Percentiles rank a stretch among this genome's conserved stretches.
These are phyloP conservation scores for Neocatenulostroma microsporum DNA, from an alignment of 2,329 filamentous ascomycete genomes.

Conservation along the genomic window DNA sequence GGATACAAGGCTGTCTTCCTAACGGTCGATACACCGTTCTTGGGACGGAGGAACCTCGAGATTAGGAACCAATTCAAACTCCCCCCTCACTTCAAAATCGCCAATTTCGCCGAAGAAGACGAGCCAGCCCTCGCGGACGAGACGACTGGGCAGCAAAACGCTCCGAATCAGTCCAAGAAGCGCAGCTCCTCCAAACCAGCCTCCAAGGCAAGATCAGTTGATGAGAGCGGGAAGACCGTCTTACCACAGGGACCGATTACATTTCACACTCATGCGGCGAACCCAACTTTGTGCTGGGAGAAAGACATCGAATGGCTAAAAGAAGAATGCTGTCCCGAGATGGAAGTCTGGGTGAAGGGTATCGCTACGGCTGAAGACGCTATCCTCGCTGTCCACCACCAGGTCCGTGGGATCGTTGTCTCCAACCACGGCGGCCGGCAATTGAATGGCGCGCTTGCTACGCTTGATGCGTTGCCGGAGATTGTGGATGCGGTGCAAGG, in stretches of 20 bases:
- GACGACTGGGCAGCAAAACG: conserved; percentile 6
- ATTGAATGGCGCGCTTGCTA: conserved; percentile 48
- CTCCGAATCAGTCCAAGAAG: conserved; percentile 7
- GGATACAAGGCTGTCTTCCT: conserved; percentile 52
- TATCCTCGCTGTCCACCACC: conserved; percentile 37
- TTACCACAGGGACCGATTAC: conserved; percentile 30
- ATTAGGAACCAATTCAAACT: conserved; percentile 46
- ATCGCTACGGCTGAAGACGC: conserved; percentile 37
- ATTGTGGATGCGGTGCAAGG: conserved; percentile 44
- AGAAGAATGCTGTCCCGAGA: conserved; percentile 35
- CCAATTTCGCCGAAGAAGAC: conserved; percentile 26
- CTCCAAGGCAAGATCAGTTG: conserved; percentile 21
- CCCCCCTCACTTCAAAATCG: conserved; percentile 30
- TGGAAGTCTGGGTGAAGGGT: conserved; percentile 45
- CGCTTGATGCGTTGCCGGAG: conserved; percentile 43
- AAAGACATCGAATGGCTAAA: conserved; percentile 45
- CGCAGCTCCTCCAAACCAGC: conserved; percentile 5
- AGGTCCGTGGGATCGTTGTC: conserved; percentile 41
- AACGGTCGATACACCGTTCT: conserved; percentile 49
- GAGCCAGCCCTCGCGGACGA: conserved; percentile 12
- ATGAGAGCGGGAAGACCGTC: conserved; percentile 25
- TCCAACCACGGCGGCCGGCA: conserved; percentile 53
- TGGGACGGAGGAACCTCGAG: conserved; percentile 50
- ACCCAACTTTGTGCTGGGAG: conserved; percentile 40
- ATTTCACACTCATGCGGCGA: conserved; percentile 34